phyloP scores from a whole-genome alignment of 805 yeast species.

The Lachancea thermotolerans region DNA sequence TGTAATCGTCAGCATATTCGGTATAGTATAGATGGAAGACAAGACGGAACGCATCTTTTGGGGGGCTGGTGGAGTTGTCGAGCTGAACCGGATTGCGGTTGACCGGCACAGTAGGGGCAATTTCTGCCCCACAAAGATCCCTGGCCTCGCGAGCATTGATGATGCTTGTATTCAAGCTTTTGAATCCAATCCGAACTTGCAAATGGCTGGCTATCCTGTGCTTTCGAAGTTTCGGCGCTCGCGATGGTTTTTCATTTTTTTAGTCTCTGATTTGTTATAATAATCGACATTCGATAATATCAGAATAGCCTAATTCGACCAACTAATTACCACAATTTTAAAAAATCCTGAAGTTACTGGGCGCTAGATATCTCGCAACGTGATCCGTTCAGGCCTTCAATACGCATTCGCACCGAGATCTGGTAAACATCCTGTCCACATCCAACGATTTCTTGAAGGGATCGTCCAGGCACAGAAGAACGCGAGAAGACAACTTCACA shows the following conservation, averaged over 20 bases:
- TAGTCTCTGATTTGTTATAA: too few species aligned
- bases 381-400: background rate
- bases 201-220: background rate
- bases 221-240: too few species aligned
- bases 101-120: background rate
- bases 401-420: too few species aligned
- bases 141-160: background rate
- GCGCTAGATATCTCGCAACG: background rate
- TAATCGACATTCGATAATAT: too few species aligned
- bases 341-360: too few species aligned
- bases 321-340: too few species aligned
- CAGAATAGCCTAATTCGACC: too few species aligned
- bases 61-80: background rate
- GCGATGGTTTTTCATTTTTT: too few species aligned
- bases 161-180: too few species aligned
- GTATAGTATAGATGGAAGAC: constrained; percentile 64
- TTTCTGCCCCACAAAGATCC: background rate
- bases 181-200: background rate
- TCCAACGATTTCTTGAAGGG: too few species aligned
- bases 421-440: too few species aligned
- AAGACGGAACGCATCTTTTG: background rate
- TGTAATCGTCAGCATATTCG: constrained; percentile 77
- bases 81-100: background rate
- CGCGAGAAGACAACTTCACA: background rate
- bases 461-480: background rate